A percentile compares a stretch with the other conserved stretches of the same genome.
Evolutionary conservation across 768 basidiomycete species (phyloP).

Genomic region (Lactifluus hygrophoroides): DNA sequence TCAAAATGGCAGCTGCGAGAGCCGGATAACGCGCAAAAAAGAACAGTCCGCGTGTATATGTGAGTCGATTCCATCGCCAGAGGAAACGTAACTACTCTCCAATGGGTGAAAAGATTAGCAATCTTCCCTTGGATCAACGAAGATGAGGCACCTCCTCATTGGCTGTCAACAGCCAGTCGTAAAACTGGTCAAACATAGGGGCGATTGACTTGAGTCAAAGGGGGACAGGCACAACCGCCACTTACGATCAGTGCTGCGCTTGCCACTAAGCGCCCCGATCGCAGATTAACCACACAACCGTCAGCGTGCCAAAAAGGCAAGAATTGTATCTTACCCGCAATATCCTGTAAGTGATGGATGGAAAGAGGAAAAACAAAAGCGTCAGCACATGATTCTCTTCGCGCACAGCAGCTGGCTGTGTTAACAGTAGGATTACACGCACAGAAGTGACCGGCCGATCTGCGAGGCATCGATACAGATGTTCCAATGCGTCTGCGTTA

Average conservation of each 20-base stretch:
- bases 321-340: too few species aligned
- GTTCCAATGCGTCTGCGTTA: not conserved
- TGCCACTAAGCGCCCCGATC: not conserved
- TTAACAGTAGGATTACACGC: not conserved
- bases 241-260: constrained; percentile 6
- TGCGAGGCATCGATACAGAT: not conserved
- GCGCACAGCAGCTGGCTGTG: too few species aligned
- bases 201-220: too few species aligned
- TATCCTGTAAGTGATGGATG: too few species aligned
- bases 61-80: not conserved
- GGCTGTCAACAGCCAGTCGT: constrained; percentile 11
- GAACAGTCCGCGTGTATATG: constrained; percentile 2
- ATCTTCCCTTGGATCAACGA: not conserved
- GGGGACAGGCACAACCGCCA: too few species aligned
- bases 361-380: not conserved
- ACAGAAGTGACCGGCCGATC: not conserved
- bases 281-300: not conserved
- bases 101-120: not conserved
- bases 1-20: not conserved
- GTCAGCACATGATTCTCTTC: not conserved
- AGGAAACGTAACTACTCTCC: constrained; percentile 3
- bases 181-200: constrained; percentile 1
- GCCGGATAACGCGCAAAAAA: constrained; percentile 9
- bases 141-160: constrained; percentile 1
- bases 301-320: not conserved